Evolutionary conservation across 164 flowering plant genomes (phyloP), one percentile per base, ranked within the genome.

Genomic region (Chloranthus sessilifolius): DNA sequence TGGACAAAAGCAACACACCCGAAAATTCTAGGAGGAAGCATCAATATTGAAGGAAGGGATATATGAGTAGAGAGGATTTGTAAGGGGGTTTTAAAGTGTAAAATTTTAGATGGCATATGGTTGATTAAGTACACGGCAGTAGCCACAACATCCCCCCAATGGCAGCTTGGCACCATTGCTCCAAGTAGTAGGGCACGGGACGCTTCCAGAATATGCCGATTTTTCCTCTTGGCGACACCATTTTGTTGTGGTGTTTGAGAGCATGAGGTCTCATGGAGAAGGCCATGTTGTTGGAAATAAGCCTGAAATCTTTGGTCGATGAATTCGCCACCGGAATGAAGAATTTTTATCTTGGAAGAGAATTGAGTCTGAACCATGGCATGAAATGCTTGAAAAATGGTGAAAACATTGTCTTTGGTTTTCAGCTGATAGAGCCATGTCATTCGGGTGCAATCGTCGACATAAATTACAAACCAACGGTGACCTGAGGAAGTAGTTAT

Each of bases 291-390:
- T n/a, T n/a, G n/a, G n/a, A n/a, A n/a, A 30, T 30, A 29, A 7
- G 2, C 35, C 20, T 40, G 44, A 14, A 16, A 17, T 40, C 17
- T 10, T 30, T n/a, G n/a, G n/a, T n/a, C n/a, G n/a, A n/a, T n/a
- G n/a, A n/a, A n/a, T 47, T 47, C 51, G 6, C 51, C 51, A 47
- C 51, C 51, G 5, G 51, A 47, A 4, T 11, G 31, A 30, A 47
- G 38, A 30, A 50, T 38, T 14, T 50, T 19, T 21, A 50, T 1
- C 1, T 9, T 34, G 10, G 41, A 27, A 50, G 20, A 22, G n/a
- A 34, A 50, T 20, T 35, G 43, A 3, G 30, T 50, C 29, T 50
- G 14, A 1, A 50, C 5, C 41, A 50, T 50, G 4, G 6, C 34
- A 35, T 50, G 43, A 33, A 35, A 35, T 8, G 5, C 8, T 12